phyloP scores from a whole-genome alignment of 164 flowering plant species.

The Echeveria elegans region DNA sequence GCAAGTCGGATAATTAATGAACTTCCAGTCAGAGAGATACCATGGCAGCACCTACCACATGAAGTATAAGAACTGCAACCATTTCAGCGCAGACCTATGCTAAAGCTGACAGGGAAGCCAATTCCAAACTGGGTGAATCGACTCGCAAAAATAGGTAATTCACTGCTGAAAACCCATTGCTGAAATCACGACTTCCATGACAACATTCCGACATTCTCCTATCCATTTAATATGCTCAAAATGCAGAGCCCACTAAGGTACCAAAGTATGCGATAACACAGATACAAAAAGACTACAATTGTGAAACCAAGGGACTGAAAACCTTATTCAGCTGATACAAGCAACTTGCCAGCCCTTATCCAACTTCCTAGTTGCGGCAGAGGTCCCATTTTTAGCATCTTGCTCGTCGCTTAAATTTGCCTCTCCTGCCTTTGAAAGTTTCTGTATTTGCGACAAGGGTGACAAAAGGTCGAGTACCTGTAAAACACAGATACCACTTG shows the following conservation, averaged over 20 bases:
- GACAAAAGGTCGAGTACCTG: background rate
- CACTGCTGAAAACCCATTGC: no score
- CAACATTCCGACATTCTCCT: no score
- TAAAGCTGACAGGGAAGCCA: background rate
- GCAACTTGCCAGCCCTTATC: background rate
- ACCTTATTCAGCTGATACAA: background rate
- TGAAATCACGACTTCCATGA: background rate
- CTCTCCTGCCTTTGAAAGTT: background rate
- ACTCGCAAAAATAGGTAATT: background rate
- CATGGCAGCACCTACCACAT: slow-evolving; percentile 2
- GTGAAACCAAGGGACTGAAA: background rate
- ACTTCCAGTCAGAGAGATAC: background rate
- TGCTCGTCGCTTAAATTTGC: no score
- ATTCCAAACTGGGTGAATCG: background rate
- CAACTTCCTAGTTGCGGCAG: no score
- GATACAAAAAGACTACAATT: background rate
- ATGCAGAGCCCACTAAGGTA: background rate
- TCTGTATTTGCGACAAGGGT: background rate
- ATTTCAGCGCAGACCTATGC: background rate
- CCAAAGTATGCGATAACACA: background rate
- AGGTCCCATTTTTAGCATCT: background rate
- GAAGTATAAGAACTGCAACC: slow-evolving; percentile 1
- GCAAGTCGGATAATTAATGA: background rate
- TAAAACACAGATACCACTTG: background rate
- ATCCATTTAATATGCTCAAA: background rate